phyloP scores from a whole-genome alignment of 345 rosid species.

The Trapa bicornis region DNA sequence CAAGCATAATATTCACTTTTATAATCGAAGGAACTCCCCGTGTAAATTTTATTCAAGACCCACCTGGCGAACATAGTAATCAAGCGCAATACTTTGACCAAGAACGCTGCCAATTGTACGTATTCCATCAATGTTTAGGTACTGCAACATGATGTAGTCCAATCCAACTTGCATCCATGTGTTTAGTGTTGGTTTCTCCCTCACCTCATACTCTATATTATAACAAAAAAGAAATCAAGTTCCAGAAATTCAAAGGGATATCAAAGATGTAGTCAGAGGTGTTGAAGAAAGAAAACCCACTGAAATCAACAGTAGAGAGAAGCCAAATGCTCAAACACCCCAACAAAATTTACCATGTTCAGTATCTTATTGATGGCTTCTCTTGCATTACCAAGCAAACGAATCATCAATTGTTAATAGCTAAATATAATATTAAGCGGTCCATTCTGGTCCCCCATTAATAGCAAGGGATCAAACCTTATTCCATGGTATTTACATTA shows the following conservation, averaged over 20 bases:
- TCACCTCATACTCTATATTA: constrained; percentile 81
- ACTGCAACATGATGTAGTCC: constrained; percentile 84
- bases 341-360: no score
- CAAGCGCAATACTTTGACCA: constrained; percentile 95
- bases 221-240: constrained; percentile 10
- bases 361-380: no score
- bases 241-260: background rate
- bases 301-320: background rate
- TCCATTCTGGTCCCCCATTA: no score
- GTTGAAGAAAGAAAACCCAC: background rate
- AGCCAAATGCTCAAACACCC: background rate
- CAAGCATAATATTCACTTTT: background rate
- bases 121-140: constrained; percentile 73
- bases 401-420: no score
- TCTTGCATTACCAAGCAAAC: no score
- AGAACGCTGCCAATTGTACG: constrained; percentile 90
- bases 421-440: no score
- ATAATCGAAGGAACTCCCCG: background rate
- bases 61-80: constrained; percentile 96
- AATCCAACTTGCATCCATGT: constrained; percentile 92
- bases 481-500: no score
- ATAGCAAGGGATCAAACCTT: no score
- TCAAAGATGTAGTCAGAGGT: background rate
- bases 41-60: constrained; percentile 6
- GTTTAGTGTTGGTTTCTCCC: constrained; percentile 54